Evolutionary conservation across 106 monocot species (phyloP), one percentile per base, ranked within the genome.

Genomic region (Xerophyta viscosa): DNA sequence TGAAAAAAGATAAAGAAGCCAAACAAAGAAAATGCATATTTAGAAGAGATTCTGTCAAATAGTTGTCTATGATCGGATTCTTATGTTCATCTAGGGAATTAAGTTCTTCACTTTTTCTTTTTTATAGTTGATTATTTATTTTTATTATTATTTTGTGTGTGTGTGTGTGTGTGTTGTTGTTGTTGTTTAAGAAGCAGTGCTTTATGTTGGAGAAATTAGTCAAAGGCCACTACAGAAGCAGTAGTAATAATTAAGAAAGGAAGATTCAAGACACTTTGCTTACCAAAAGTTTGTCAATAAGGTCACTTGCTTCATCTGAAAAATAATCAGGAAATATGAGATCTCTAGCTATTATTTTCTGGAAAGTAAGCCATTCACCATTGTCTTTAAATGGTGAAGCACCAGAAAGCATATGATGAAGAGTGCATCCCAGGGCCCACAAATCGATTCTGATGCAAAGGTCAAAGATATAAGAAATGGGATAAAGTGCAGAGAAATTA

Each of bases 361-460:
- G 90, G 58, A 99, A 99, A 51, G 90, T 90, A 53, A 99, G 82
- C 98, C 90, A 99, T 57, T 90, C 98, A 66, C 74, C 90, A 51
- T 76, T 74, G 80, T 86, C 98, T 77, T 83, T 86, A 66, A 99
- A 99, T 4, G 98, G 98, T 57, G 98, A 79, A 52, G 79, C 68
- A 55, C 98, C 98, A 62, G 81, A 77, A 46, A 99, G 90, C 98
- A 99, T 90, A 65, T 99, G 98, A 75, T 90, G 86, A 53, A 99
- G 60, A 52, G 98, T 99, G 68, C 98, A 99, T 17, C 98, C 98
- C 45, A 99, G 79, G 7, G 98, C 98, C 98, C 98, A 99, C 26
- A 99, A 45, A 39, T 99, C 90, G 70, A 86, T 99, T 68, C 98
- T 98, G 84, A 58, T 57, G 61, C 23, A 61, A 66, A 8, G 44